Percentiles rank a stretch among this genome's conserved stretches.
phyloP scores from a whole-genome alignment of 139 green algal species.

The Desmodesmus armatus region DNA sequence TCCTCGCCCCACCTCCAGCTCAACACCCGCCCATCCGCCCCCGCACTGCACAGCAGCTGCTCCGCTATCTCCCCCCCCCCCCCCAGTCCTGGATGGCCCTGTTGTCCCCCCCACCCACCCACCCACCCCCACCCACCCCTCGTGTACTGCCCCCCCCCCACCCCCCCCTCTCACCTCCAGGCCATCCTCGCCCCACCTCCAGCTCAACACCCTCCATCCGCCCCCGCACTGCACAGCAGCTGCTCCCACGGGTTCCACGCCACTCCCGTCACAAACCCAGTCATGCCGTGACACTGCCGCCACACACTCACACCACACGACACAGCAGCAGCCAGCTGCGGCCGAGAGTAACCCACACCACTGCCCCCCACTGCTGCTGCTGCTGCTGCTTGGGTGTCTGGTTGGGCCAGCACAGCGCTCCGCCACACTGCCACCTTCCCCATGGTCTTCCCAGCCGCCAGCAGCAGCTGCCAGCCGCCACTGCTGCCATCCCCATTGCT shows the following conservation, averaged over 20 bases:
- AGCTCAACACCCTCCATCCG: constrained; percentile 26
- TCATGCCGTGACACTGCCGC: constrained; percentile 24
- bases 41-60: too few relatives aligned
- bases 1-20: too few relatives aligned
- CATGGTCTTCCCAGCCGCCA: constrained; percentile 38
- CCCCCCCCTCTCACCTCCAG: too few relatives aligned
- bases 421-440: constrained; percentile 23
- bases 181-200: constrained; percentile 9
- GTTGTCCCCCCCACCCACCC: too few relatives aligned
- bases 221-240: background rate
- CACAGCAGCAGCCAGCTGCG: constrained; percentile 16
- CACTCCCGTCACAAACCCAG: constrained; percentile 27
- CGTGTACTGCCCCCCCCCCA: too few relatives aligned
- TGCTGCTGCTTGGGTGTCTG: constrained; percentile 1
- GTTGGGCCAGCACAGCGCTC: background rate
- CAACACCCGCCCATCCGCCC: too few relatives aligned
- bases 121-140: too few relatives aligned
- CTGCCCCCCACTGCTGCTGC: background rate
- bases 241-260: constrained; percentile 10
- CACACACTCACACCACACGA: background rate
- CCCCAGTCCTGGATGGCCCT: too few relatives aligned
- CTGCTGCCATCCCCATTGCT: constrained; percentile 32
- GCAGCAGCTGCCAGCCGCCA: constrained; percentile 32
- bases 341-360: too few relatives aligned
- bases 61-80: too few relatives aligned